Conservation (phyloP, 2,329 filamentous ascomycete genomes). For the Colletotrichum sp. region DNA sequence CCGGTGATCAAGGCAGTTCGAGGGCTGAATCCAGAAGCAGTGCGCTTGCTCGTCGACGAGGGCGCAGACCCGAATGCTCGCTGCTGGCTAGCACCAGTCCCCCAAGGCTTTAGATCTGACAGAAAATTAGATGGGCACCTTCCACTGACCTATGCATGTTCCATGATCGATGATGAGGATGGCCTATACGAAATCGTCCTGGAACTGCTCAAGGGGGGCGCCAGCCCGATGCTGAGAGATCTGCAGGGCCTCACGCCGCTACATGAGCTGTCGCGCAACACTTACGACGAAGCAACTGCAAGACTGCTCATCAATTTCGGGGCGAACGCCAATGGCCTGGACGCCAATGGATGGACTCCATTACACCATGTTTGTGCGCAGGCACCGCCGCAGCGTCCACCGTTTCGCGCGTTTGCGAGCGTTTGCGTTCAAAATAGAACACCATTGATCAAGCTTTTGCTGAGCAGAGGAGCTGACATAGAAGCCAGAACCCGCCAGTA, state of each 20-base stretch:
- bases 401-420: background rate
- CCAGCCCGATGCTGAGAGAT: background rate
- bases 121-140: background rate
- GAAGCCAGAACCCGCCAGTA: background rate
- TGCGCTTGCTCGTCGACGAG: background rate
- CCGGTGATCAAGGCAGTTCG: background rate
- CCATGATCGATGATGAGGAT: background rate
- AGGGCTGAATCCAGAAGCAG: background rate
- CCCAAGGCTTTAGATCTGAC: background rate
- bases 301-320: constrained; percentile 16
- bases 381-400: background rate
- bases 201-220: background rate
- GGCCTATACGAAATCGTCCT: background rate
- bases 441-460: background rate
- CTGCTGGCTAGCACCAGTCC: background rate
- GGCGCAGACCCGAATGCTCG: background rate
- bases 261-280: background rate
- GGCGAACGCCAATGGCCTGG: constrained; percentile 8
- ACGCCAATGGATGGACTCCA: background rate
- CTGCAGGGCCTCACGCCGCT: background rate
- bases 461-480: background rate
- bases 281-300: background rate
- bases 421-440: background rate
- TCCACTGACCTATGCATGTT: background rate
- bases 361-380: background rate